Base-by-base conservation (phyloP, 1,284 basidiomycete genomes). In the Farysia itapuensis region DNA sequence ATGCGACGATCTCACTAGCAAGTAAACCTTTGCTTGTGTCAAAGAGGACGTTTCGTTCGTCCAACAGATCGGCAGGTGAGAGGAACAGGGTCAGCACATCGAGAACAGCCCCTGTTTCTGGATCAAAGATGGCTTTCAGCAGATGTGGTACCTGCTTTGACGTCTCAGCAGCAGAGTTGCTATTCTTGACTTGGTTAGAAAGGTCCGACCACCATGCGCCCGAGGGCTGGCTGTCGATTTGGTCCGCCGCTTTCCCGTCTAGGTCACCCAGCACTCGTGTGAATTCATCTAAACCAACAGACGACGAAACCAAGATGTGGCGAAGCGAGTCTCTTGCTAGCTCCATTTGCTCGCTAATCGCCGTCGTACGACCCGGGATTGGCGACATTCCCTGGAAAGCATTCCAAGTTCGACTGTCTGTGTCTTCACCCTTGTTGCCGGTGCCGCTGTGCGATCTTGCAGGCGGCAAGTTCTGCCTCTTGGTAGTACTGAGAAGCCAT, bases 341-440 rank as follows among this genome's bases (percentile, higher is more conserved):
- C 16, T 43, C 43, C 45, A 58, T 49, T 40, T 64, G 60, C 21
- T 64, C 60, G 21, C 49, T 53, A 20, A 64, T 46, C 3, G 60
- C 60, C 19, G 58, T 30, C 43, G 47, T 32, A 9, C 37, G 40
- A 14, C 37, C 38, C n/a, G n/a, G n/a, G n/a, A n/a, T n/a, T n/a
- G n/a, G n/a, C 26, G 35, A 31, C 13, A 23, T 26, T 2, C 11
- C 18, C 3, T 38, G 11, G 31, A 33, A 33, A 9, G 31, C 23
- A 2, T 38, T 16, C 6, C 9, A 20, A 9, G 34, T 8, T 7
- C 9, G 30, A 9, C 9, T 16, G 30, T 7, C 18, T 8, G 15
- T 8, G 15, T 21, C 6, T 6, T 9, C 11, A 12, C 34, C 34
- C 6, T 21, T 22, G 5, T 20, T 15, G 15, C 34, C 34, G 16